These are phyloP conservation scores for Symbiotaphrina buchneri DNA, from an alignment of 495 filamentous ascomycete species.

Conservation along the genomic window DNA sequence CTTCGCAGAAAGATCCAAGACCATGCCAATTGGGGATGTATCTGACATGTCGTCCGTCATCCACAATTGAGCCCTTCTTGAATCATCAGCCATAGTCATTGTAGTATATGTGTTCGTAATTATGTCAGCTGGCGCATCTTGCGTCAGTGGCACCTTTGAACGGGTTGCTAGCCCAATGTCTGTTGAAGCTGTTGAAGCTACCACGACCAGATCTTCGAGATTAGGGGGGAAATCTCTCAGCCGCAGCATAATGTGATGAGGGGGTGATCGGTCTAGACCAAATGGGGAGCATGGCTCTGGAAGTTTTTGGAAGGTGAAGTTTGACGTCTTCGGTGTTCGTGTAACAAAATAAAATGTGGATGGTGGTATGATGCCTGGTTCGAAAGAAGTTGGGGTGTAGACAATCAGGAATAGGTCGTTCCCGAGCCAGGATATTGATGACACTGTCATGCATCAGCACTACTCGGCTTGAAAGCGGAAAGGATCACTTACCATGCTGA, in stretches of 20 bases:
- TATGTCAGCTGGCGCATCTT: constrained; percentile 31
- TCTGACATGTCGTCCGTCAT: constrained; percentile 36
- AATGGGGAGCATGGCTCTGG: constrained; percentile 49
- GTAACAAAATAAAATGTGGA: constrained; percentile 59
- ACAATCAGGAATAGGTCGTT: constrained; percentile 65
- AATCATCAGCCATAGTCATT: constrained; percentile 53
- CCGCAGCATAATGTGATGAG: constrained; percentile 54
- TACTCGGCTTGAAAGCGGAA: background rate
- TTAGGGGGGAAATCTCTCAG: constrained; percentile 58
- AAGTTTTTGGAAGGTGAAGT: constrained; percentile 48
- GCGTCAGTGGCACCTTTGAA: constrained; percentile 39
- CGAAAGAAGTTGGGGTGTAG: constrained; percentile 39
- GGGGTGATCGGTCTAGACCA: constrained; percentile 34
- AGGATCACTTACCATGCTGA: constrained; percentile 36
- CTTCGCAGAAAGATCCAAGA: constrained; percentile 59
- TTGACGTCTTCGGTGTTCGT: constrained; percentile 24
- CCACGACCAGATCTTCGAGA: constrained; percentile 55
- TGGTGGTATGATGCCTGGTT: constrained; percentile 28
- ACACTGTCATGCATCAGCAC: no score
- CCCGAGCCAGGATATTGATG: constrained; percentile 74
- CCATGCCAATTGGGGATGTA: constrained; percentile 60
- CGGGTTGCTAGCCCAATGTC: constrained; percentile 62
- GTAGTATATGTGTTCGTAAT: constrained; percentile 45
- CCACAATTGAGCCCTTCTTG: constrained; percentile 52
- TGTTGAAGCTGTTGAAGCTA: constrained; percentile 53